Base-by-base conservation (phyloP, 352 stramenopile species). In the Phytophthora podocarpi region DNA sequence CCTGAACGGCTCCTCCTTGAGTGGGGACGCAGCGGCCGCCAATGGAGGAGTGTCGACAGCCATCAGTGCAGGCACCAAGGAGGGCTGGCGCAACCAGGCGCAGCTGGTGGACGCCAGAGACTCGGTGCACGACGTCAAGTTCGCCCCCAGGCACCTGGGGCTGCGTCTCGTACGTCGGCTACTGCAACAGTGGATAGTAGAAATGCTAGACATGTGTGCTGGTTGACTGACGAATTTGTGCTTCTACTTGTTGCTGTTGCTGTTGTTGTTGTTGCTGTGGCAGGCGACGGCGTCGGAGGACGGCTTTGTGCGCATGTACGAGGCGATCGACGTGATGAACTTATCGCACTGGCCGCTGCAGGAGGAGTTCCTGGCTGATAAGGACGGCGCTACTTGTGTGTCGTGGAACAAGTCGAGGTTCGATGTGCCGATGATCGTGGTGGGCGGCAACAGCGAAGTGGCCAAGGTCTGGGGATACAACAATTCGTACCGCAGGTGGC, bases 321-420 rank as follows among this genome's bases (percentile, higher is more conserved):
- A 98, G 73, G 93, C 92, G 15, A 89, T 97, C 23, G 94, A 98
- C 70, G 85, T 97, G 31, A 98, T 98, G 89, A 98, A 99, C 69
- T 60, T 98, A 41, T 91, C 92, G 24, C 89, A 98, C 68, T 99
- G 95, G 95, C 90, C 93, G 28, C 65, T 98, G 46, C 86, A 93
- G 59, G 85, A 96, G 36, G 82, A 93, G 50, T 95, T 94, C 39
- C 50, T 95, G 20, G 85, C 86, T 24, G 85, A 93, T 64, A 88
- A 88, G 56, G 78, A 90, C 45, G 91, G 90, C 48, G 91, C 90
- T 13, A 97, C 92, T 21, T 97, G 88, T 64, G 85, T 98, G 32
- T 98, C 87, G 34, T 99, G 95, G 97, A 98, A 96, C 67, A 86
- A 90, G 37, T 96, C 89, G 46, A 85, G 95, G 32, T 98, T 98